Percentiles rank a stretch among this genome's conserved stretches.
Evolutionary conservation across 192 early-diverging fungal species (phyloP).

Genomic region (Coemansia reversa): DNA sequence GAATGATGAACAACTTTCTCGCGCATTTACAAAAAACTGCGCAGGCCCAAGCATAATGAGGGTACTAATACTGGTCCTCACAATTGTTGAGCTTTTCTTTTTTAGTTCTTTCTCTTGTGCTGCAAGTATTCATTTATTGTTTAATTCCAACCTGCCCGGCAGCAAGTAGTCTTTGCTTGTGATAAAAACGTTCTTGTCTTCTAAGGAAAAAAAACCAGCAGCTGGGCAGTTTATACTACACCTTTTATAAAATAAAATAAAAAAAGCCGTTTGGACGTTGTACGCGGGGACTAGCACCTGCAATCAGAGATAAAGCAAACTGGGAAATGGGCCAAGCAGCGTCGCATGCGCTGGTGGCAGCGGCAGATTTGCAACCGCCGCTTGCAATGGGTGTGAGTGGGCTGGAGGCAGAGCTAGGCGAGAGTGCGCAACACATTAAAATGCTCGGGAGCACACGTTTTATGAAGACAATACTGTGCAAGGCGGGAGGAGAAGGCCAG

Average conservation of each 20-base stretch:
- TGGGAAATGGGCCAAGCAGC: slow-evolving; percentile 42
- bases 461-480: slow-evolving; percentile 88
- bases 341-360: slow-evolving; percentile 49
- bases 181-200: too few relatives aligned
- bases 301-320: background rate
- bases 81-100: background rate
- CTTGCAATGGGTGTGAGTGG: slow-evolving; percentile 47
- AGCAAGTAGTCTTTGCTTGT: too few relatives aligned
- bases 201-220: too few relatives aligned
- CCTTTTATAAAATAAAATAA: too few relatives aligned
- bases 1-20: background rate
- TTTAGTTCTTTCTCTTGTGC: background rate
- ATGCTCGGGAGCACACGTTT: slow-evolving; percentile 86
- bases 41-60: background rate
- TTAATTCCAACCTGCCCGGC: background rate
- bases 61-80: background rate
- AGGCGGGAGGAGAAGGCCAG: slow-evolving; percentile 74
- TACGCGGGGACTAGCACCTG: background rate
- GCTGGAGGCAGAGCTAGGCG: slow-evolving; percentile 46
- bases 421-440: slow-evolving; percentile 45
- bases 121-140: background rate
- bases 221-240: too few relatives aligned
- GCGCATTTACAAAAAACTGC: background rate
- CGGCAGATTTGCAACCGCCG: slow-evolving; percentile 52
- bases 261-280: too few relatives aligned